A percentile compares a stretch with the other conserved stretches of the same genome.
Evolutionary conservation across 1,139 yeast genomes (phyloP).

Genomic region (Scheffersomyces illinoinensis): DNA sequence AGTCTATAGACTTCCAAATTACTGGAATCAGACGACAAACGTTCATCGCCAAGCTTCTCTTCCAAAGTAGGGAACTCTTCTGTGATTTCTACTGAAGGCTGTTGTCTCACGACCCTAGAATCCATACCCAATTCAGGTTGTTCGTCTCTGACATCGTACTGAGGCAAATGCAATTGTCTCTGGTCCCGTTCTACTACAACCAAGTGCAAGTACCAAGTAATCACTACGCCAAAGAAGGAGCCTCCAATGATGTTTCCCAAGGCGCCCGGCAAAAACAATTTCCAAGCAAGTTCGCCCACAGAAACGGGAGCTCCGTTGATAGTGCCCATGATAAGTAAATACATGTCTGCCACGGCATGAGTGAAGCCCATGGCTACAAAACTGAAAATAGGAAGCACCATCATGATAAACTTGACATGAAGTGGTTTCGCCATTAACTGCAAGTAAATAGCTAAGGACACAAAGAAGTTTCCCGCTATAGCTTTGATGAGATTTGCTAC

Average conservation of each 20-base stretch:
- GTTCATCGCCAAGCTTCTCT: conserved; percentile 1
- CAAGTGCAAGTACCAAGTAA: conserved; percentile 72
- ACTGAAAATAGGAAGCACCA: conserved; percentile 67
- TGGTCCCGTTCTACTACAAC: conserved; percentile 71
- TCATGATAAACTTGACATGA: conserved; percentile 72
- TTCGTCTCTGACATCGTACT: conserved; percentile 70
- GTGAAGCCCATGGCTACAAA: conserved; percentile 75
- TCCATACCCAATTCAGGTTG: conserved; percentile 77
- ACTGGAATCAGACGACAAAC: neutral
- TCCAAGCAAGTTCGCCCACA: conserved; percentile 72
- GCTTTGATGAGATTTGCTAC: conserved; percentile 63
- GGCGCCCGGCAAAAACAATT: conserved; percentile 63
- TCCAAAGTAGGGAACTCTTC: conserved; percentile 3
- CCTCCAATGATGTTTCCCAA: conserved; percentile 78
- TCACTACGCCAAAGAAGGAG: conserved; percentile 53
- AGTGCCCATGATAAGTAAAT: conserved; percentile 60
- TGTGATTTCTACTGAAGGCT: conserved; percentile 11
- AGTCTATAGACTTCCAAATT: neutral
- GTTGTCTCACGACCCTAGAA: conserved; percentile 65
- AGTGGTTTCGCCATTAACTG: conserved; percentile 77
- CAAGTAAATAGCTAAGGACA: conserved; percentile 69
- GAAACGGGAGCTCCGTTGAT: conserved; percentile 63
- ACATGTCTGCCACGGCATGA: conserved; percentile 84
- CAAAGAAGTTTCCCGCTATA: conserved; percentile 75
- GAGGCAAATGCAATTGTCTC: conserved; percentile 58